phyloP scores from a whole-genome alignment of 345 rosid species.

The Populus simonii region DNA sequence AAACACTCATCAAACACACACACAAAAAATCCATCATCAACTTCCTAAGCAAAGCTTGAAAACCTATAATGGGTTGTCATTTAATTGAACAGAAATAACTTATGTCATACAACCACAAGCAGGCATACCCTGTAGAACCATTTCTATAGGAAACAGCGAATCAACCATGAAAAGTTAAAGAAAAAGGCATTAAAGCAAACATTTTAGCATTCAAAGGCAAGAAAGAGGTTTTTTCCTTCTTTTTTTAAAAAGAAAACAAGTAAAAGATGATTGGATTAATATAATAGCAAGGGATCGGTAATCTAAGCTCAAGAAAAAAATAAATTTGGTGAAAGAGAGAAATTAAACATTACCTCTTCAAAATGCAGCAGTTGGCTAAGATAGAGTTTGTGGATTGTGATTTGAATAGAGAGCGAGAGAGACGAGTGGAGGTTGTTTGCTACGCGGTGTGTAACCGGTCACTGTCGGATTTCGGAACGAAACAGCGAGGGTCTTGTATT shows the following conservation, averaged over 20 bases:
- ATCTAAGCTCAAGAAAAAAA: neutral
- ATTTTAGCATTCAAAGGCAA: neutral
- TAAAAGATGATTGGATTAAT: neutral
- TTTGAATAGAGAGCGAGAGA: neutral
- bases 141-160: neutral
- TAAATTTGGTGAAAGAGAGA: neutral
- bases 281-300: neutral
- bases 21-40: no score
- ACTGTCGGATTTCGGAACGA: constrained; percentile 16
- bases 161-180: neutral
- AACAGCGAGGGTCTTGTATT: neutral
- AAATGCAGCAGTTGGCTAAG: neutral
- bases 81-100: neutral
- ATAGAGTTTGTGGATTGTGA: neutral
- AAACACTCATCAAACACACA: no score
- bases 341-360: constrained; percentile 6
- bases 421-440: neutral
- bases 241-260: neutral
- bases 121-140: neutral
- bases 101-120: neutral
- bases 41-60: neutral
- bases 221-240: neutral
- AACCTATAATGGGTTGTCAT: neutral
- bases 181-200: neutral
- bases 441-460: constrained; percentile 5